Evolutionary conservation across 2,329 filamentous ascomycete genomes (phyloP), one percentile per base, ranked within the genome.

Genomic region (Neonectria hederae): DNA sequence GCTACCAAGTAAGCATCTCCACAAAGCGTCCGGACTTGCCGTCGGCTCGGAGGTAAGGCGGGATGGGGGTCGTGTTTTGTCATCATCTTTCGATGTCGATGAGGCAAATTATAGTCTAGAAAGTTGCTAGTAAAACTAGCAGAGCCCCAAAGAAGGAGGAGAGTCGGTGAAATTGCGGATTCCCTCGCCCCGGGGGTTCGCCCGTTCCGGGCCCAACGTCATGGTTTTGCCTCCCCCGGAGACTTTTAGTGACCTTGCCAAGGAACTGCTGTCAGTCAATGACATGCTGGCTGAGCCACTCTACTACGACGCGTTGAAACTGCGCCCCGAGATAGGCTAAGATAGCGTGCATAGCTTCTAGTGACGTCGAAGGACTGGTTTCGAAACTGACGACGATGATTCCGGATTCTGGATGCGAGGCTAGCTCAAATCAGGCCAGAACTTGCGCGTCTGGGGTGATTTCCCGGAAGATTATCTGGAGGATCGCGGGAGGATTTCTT

Each of bases 81-180:
- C 32, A 49, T 38, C 51, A 59, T 54, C 60, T 54, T 63, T 54
- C 60, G 32, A 59, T 59, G 14, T 45, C n/a, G 17, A 54, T 59
- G 51, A 58, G 48, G 55, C 24, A 58, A 58, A 51, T 56, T 22
- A 19, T 30, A 21, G 24, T n/a, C 17, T 40, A 38, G 22, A 9
- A n/a, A n/a, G 21, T 52, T 26, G 28, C 13, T 32, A 54, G 22
- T 26, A 4, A 4, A 26, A 26, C 24, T 26, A 26, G 24, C 24
- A 26, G 24, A 26, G 24, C 24, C 7, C 24, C 24, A 7, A 9
- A 30, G 32, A 4, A 46, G 22, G 6, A 22, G 55, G 55, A 52
- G 22, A 32, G 19, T 53, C 24, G 60, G 48, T n/a, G 54, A 19
- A 53, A 54, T 46, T 58, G 60, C 38, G 60, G 60, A 54, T 48